Conservation (phyloP, 768 basidiomycete species). For the Suillus ampliporus region DNA sequence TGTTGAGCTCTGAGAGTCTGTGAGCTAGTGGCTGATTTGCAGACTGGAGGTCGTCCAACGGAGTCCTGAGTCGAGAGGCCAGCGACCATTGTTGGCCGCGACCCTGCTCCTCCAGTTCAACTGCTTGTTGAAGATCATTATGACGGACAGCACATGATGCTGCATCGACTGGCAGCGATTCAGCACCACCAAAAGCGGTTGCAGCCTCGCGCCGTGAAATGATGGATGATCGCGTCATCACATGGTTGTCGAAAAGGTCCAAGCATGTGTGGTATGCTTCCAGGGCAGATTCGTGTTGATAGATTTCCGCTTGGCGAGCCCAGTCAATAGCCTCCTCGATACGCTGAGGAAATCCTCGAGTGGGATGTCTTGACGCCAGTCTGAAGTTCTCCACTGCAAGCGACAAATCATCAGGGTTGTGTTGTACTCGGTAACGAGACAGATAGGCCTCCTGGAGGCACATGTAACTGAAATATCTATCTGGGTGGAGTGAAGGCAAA, state of each 20-base stretch:
- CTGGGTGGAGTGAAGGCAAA: not conserved
- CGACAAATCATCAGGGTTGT: not conserved
- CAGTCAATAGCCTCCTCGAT: not conserved
- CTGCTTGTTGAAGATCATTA: not conserved
- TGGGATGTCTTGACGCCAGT: not conserved
- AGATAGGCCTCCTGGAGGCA: not conserved
- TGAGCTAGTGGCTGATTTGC: not conserved
- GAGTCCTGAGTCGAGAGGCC: slow-evolving; percentile 21
- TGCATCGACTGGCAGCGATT: not conserved
- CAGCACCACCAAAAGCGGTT: not conserved
- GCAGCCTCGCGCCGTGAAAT: not conserved
- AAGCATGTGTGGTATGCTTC: not conserved
- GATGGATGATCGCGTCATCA: not conserved
- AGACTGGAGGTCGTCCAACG: not conserved
- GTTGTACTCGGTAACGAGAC: not conserved
- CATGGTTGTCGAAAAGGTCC: not conserved
- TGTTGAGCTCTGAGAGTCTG: not conserved
- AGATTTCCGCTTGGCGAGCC: too few species aligned
- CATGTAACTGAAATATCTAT: not conserved
- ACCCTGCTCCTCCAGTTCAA: not conserved
- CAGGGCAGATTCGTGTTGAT: not conserved
- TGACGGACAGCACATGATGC: not conserved
- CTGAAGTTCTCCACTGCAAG: not conserved
- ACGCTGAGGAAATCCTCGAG: not conserved
- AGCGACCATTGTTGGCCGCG: not conserved